A percentile compares a stretch with the other conserved stretches of the same genome.
Evolutionary conservation across 2,329 filamentous ascomycete species (phyloP).

Genomic region (Fonsecaea pugnacius): DNA sequence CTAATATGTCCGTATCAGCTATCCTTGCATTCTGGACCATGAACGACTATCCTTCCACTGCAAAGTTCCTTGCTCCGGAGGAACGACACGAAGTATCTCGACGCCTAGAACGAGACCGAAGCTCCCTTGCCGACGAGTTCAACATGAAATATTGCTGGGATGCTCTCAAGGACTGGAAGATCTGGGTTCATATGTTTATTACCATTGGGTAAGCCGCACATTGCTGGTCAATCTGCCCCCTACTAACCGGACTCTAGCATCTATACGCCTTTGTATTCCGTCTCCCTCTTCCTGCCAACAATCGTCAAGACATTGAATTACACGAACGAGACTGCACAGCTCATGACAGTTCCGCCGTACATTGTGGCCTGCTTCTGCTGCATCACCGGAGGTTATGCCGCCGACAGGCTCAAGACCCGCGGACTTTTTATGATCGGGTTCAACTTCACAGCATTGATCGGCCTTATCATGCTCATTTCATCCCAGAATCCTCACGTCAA

Average conservation of each 20-base stretch:
- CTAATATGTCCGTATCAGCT: constrained; percentile 27
- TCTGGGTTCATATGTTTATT: constrained; percentile 48
- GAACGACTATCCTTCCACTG: constrained; percentile 57
- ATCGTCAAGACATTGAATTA: constrained; percentile 63
- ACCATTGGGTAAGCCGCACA: constrained; percentile 30
- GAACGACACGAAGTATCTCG: constrained; percentile 46
- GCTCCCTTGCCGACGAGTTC: constrained; percentile 49
- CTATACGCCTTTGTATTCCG: constrained; percentile 62
- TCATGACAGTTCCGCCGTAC: constrained; percentile 71
- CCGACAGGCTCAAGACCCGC: constrained; percentile 61
- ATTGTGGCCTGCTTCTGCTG: constrained; percentile 64
- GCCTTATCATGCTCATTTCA: constrained; percentile 77
- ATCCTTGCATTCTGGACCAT: constrained; percentile 53
- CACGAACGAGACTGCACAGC: constrained; percentile 61
- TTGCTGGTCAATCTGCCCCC: neutral
- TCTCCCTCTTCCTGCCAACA: constrained; percentile 64
- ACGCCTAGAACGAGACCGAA: constrained; percentile 48
- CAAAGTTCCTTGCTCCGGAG: constrained; percentile 50
- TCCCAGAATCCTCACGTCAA: constrained; percentile 66
- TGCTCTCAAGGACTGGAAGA: constrained; percentile 55
- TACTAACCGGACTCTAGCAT: constrained; percentile 43
- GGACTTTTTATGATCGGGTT: constrained; percentile 73
- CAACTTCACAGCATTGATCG: constrained; percentile 71
- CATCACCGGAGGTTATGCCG: constrained; percentile 61
- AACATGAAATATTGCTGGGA: constrained; percentile 57